A percentile compares a stretch with the other conserved stretches of the same genome.
These are phyloP conservation scores for Amanita inopinata DNA, from an alignment of 768 basidiomycete genomes.

Conservation along the genomic window DNA sequence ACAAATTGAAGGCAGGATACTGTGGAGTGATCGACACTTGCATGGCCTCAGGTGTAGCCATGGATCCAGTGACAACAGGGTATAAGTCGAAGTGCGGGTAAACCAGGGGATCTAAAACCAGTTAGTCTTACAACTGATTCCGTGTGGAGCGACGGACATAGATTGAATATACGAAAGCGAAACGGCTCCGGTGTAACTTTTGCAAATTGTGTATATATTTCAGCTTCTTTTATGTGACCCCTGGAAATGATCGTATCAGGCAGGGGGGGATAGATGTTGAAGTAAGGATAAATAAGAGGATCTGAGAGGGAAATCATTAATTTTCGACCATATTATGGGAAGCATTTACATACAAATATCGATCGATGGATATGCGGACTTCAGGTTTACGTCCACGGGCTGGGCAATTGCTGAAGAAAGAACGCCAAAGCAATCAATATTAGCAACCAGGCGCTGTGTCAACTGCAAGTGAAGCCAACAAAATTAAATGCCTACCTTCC, in stretches of 20 bases:
- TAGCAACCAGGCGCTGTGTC: no score
- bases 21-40: not conserved
- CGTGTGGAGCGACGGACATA: constrained; percentile 21
- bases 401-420: no score
- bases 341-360: constrained; percentile 11
- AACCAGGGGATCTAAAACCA: constrained; percentile 10
- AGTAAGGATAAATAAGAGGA: constrained; percentile 22
- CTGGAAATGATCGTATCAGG: not conserved
- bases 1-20: constrained; percentile 10
- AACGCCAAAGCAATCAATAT: no score
- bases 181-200: not conserved
- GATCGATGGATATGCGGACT: constrained; percentile 11
- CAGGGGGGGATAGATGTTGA: constrained; percentile 15
- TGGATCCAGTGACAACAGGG: constrained; percentile 7
- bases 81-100: constrained; percentile 18
- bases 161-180: constrained; percentile 19
- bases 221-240: not conserved
- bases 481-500: no score
- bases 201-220: not conserved
- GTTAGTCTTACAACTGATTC: not conserved
- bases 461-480: no score
- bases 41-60: not conserved
- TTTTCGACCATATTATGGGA: constrained; percentile 1
- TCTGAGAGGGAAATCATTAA: constrained; percentile 18
- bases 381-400: not conserved